Percentiles rank a stretch among this genome's conserved stretches.
Evolutionary conservation across 345 rosid genomes (phyloP).

Genomic region (Arabis hirsuta): DNA sequence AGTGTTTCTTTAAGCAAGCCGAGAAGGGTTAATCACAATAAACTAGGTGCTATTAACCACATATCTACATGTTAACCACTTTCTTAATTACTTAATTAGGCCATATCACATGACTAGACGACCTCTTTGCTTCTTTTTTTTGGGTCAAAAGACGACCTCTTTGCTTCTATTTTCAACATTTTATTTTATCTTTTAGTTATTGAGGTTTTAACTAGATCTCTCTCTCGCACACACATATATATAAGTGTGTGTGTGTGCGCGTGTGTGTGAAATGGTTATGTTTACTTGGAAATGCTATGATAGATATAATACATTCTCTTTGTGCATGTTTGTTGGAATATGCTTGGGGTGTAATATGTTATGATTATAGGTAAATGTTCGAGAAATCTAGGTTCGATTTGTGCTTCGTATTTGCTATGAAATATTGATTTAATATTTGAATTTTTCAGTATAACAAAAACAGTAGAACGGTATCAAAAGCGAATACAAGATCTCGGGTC

Average conservation of each 20-base stretch:
- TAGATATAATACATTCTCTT: not conserved
- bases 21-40: slow-evolving; percentile 30
- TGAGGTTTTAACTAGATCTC: not conserved
- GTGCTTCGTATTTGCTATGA: not conserved
- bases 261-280: not conserved
- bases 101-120: slow-evolving; percentile 16
- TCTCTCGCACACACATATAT: not conserved
- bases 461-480: slow-evolving; percentile 76
- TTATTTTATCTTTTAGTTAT: not conserved
- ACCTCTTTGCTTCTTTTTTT: no score
- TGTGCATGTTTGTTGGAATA: slow-evolving; percentile 11
- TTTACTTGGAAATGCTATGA: not conserved
- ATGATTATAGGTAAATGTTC: not conserved
- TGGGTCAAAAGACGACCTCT: not conserved
- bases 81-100: slow-evolving; percentile 16
- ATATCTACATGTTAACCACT: not conserved
- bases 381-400: not conserved
- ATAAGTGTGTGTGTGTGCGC: no score
- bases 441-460: slow-evolving; percentile 56
- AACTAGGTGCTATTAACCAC: slow-evolving; percentile 32
- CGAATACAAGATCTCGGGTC: slow-evolving; percentile 57
- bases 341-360: not conserved
- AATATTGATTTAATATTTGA: not conserved
- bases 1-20: slow-evolving; percentile 12
- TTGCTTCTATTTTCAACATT: not conserved